These are phyloP conservation scores for Blastobotrys elegans DNA, from an alignment of 1,139 yeast species.

Conservation along the genomic window DNA sequence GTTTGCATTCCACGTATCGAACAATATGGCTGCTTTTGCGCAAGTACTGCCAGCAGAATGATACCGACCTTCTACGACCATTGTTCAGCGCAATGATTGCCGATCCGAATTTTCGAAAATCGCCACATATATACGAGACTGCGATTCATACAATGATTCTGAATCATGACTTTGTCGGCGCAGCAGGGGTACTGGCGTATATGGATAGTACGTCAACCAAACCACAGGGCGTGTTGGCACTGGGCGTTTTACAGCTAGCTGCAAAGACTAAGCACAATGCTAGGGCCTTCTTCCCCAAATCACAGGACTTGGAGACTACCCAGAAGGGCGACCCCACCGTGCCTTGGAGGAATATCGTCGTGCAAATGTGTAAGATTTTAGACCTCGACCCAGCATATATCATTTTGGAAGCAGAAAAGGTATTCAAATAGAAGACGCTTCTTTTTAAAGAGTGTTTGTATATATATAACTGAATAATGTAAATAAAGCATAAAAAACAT, in stretches of 20 bases:
- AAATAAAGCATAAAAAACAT: conserved; percentile 14
- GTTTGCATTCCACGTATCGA: conserved; percentile 6
- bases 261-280: conserved; percentile 14
- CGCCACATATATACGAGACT: conserved; percentile 24
- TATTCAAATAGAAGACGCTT: conserved; percentile 1
- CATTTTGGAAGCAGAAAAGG: conserved; percentile 4
- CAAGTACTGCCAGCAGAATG: conserved; percentile 20
- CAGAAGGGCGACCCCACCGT: conserved; percentile 11
- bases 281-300: conserved; percentile 6
- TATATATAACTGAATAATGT: not conserved
- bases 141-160: conserved; percentile 26
- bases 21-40: conserved; percentile 26
- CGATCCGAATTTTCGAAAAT: conserved; percentile 19
- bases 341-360: conserved; percentile 17
- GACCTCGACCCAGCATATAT: conserved; percentile 5
- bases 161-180: conserved; percentile 20
- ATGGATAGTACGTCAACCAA: conserved; percentile 20
- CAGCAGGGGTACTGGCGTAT: conserved; percentile 23
- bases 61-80: conserved; percentile 11
- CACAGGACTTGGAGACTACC: not conserved
- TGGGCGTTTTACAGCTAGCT: conserved; percentile 21
- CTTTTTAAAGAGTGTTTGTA: not conserved
- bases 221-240: conserved; percentile 19
- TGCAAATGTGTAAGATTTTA: conserved; percentile 7
- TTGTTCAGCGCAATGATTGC: conserved; percentile 21